Percentiles rank a stretch among this genome's conserved stretches.
Evolutionary conservation across 352 stramenopile species (phyloP).

Genomic region (Lagenidium sp.): DNA sequence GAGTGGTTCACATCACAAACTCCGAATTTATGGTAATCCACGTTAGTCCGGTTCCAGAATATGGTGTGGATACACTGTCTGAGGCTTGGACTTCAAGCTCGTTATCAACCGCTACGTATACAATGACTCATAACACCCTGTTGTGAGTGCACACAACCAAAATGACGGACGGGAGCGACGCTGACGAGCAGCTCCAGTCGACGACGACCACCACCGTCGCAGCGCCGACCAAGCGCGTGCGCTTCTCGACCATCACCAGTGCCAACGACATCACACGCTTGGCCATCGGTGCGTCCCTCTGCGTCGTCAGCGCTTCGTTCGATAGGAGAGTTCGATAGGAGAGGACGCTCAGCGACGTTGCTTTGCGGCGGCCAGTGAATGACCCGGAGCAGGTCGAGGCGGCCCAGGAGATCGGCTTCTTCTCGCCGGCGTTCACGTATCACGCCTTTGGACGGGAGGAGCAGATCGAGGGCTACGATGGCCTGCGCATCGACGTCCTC

Average conservation of each 20-base stretch:
- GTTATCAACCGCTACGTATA: too few species aligned
- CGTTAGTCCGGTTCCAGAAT: too few species aligned
- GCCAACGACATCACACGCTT: constrained; percentile 47
- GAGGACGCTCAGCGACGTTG: too few species aligned
- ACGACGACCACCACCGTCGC: too few species aligned
- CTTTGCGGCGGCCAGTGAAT: constrained; percentile 18
- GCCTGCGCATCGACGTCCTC: constrained; percentile 35
- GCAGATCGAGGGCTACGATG: constrained; percentile 51
- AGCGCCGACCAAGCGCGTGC: constrained; percentile 58
- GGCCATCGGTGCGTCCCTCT: constrained; percentile 31
- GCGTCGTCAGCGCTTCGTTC: neutral
- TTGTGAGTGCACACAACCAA: neutral
- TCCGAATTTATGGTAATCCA: neutral
- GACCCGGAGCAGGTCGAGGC: constrained; percentile 26
- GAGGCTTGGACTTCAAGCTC: too few species aligned
- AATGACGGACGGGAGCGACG: constrained; percentile 10
- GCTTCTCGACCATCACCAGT: constrained; percentile 32
- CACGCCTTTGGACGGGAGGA: constrained; percentile 74
- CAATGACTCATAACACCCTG: too few species aligned
- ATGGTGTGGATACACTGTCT: too few species aligned
- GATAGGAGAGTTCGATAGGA: too few species aligned
- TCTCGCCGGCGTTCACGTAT: constrained; percentile 72
- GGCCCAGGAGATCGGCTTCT: constrained; percentile 28
- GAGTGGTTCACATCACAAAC: constrained; percentile 12
- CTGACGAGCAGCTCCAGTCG: too few species aligned